A percentile compares a stretch with the other conserved stretches of the same genome.
phyloP scores from a whole-genome alignment of 2,329 filamentous ascomycete genomes.

The Aspergillus felis region DNA sequence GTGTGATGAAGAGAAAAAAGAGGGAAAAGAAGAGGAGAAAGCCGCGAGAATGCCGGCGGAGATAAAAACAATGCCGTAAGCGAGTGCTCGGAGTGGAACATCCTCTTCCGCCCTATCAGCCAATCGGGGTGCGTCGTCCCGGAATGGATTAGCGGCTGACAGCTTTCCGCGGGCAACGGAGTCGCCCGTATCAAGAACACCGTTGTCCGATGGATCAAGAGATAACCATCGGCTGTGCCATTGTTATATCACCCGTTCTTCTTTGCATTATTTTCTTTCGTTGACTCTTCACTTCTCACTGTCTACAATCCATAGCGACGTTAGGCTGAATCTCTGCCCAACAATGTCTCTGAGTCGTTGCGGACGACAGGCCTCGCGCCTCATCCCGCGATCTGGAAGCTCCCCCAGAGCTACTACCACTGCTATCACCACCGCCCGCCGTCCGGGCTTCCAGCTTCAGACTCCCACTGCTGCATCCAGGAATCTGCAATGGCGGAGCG shows the following conservation, averaged over 20 bases:
- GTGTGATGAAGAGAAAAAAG: constrained; percentile 33
- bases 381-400: constrained; percentile 30
- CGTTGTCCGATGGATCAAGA: constrained; percentile 16
- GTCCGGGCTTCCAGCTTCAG: constrained; percentile 19
- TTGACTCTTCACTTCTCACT: constrained; percentile 4
- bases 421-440: constrained; percentile 16
- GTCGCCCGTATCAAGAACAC: constrained; percentile 15
- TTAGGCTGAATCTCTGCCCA: neutral
- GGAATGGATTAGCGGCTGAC: constrained; percentile 18
- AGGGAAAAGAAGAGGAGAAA: constrained; percentile 14
- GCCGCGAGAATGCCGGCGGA: neutral
- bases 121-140: constrained; percentile 16
- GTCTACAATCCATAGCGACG: neutral
- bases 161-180: constrained; percentile 39
- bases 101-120: neutral
- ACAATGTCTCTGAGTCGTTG: constrained; percentile 36
- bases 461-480: constrained; percentile 1
- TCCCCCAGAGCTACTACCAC: constrained; percentile 25
- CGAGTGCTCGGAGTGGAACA: constrained; percentile 8
- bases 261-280: neutral
- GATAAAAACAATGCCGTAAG: neutral
- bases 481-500: constrained; percentile 32
- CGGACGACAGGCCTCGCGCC: constrained; percentile 30
- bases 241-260: neutral
- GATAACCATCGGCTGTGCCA: neutral